Percentiles rank a stretch among this genome's conserved stretches.
Evolutionary conservation across 805 yeast genomes (phyloP).

Genomic region (Clavispora fructus): DNA sequence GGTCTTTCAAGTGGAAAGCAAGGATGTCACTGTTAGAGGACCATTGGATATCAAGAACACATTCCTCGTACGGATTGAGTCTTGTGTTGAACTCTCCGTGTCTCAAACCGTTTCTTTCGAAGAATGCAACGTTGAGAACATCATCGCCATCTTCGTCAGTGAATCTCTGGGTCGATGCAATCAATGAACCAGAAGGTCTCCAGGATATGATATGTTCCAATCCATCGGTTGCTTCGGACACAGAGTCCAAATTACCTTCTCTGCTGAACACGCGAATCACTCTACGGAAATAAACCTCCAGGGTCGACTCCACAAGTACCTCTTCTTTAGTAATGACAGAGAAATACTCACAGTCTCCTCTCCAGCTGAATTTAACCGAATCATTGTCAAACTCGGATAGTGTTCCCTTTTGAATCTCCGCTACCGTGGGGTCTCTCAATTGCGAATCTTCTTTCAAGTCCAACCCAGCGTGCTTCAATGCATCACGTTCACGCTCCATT

Average conservation of each 20-base stretch:
- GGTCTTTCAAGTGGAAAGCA: conserved; percentile 56
- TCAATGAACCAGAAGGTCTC: conserved; percentile 87
- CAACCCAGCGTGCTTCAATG: conserved; percentile 61
- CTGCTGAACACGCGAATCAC: conserved; percentile 79
- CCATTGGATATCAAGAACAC: conserved; percentile 62
- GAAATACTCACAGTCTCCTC: conserved; percentile 90
- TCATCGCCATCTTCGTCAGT: conserved; percentile 47
- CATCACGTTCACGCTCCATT: conserved; percentile 52
- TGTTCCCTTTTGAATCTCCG: conserved; percentile 64
- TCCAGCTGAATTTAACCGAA: conserved; percentile 67
- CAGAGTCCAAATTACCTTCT: conserved; percentile 72
- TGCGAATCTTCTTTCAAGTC: conserved; percentile 53
- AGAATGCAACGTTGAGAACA: conserved; percentile 59
- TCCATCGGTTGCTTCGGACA: conserved; percentile 85
- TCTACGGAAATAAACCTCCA: conserved; percentile 49
- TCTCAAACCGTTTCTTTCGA: conserved; percentile 89
- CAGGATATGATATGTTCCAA: conserved; percentile 72
- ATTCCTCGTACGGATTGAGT: conserved; percentile 42
- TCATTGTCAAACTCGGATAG: conserved; percentile 51
- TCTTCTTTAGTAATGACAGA: conserved; percentile 61
- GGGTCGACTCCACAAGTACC: conserved; percentile 35
- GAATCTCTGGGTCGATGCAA: conserved; percentile 75
- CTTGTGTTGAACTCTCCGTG: conserved; percentile 80
- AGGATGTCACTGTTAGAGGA: conserved; percentile 74
- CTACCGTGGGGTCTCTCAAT: conserved; percentile 84